Evolutionary conservation across 352 stramenopile genomes (phyloP), one percentile per base, ranked within the genome.

Genomic region (Globisporangium nodosum): DNA sequence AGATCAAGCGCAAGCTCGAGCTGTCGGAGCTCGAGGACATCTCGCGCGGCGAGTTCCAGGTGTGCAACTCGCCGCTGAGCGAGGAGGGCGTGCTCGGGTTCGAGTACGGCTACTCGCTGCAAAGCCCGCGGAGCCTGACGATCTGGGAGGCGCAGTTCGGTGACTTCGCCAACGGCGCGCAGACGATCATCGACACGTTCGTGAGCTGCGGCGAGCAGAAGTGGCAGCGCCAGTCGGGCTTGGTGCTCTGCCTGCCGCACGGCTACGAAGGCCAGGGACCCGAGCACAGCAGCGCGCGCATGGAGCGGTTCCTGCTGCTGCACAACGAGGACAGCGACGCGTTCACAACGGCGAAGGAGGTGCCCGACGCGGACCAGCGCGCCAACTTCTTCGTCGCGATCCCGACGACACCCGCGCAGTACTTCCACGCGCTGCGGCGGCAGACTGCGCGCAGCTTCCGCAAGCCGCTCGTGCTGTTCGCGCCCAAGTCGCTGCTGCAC

Each of bases 351-450:
- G 61, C 69, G 45, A 68, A 78, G 48, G 54, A 20, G 8, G 5
- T 3, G 2, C 57, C 63, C 31, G 71, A 74, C 24, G 78, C 74
- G 7, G 76, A 83, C 58, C 74, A 72, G 52, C 68, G 71, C 35
- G 70, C 70, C 4, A 96, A 96, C 64, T 72, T 93, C 46, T 78
- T 90, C 53, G 81, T 95, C 18, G 64, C 88, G 35, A 84, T 85
- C 52, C 78, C 81, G 31, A 93, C 82, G 30, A 96, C 88, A 0
- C 94, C 96, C 0, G 96, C 96, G 4, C 97, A 98, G 71, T 99
- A 98, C 66, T 99, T 99, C 70, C 96, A 99, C 65, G 90, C 85
- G 18, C 76, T 99, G 53, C 88, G 96, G 9, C 78, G 96, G 33
- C 85, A 95, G 65, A 73, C 89, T n/a, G 55, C 63, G 27, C 78